Evolutionary conservation across 495 filamentous ascomycete species (phyloP).

Genomic region (Parmelia sp.): DNA sequence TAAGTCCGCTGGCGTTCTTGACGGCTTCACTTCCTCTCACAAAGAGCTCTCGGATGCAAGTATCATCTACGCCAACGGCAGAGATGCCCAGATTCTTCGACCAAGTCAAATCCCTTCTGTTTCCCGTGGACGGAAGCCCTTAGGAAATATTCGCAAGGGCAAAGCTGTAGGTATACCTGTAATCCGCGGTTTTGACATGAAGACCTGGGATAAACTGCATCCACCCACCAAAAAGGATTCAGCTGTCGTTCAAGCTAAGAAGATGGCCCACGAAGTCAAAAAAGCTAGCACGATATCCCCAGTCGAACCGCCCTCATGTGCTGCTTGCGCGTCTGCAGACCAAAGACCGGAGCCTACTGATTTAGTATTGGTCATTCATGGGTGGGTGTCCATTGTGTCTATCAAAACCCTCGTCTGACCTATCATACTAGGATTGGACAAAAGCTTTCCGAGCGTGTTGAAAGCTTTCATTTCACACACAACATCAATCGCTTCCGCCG

Average conservation of each 20-base stretch:
- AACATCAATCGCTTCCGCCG: slow-evolving; percentile 88
- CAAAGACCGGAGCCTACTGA: slow-evolving; percentile 74
- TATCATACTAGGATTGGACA: slow-evolving; percentile 60
- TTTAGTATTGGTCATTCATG: slow-evolving; percentile 83
- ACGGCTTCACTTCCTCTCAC: slow-evolving; percentile 24
- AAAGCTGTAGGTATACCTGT: slow-evolving; percentile 77
- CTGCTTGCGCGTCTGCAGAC: slow-evolving; percentile 50
- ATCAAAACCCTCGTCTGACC: background rate
- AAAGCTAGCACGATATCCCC: slow-evolving; percentile 18
- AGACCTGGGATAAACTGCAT: slow-evolving; percentile 69
- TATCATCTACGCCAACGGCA: slow-evolving; percentile 73
- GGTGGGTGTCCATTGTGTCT: slow-evolving; percentile 4
- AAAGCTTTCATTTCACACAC: slow-evolving; percentile 95
- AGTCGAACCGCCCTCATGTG: slow-evolving; percentile 35
- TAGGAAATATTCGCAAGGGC: slow-evolving; percentile 79
- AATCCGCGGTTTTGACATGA: slow-evolving; percentile 75
- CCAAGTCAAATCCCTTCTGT: slow-evolving; percentile 72
- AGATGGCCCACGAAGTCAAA: slow-evolving; percentile 21
- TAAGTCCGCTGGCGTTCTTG: slow-evolving; percentile 38
- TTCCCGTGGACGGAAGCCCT: slow-evolving; percentile 69
- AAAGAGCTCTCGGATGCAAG: slow-evolving; percentile 57
- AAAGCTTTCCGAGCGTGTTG: slow-evolving; percentile 90
- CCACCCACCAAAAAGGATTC: slow-evolving; percentile 46
- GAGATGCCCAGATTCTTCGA: slow-evolving; percentile 70
- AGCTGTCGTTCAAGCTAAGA: slow-evolving; percentile 18